A percentile compares a stretch with the other conserved stretches of the same genome.
These are phyloP conservation scores for Aureobasidium lini DNA, from an alignment of 2,329 filamentous ascomycete genomes.

Conservation along the genomic window DNA sequence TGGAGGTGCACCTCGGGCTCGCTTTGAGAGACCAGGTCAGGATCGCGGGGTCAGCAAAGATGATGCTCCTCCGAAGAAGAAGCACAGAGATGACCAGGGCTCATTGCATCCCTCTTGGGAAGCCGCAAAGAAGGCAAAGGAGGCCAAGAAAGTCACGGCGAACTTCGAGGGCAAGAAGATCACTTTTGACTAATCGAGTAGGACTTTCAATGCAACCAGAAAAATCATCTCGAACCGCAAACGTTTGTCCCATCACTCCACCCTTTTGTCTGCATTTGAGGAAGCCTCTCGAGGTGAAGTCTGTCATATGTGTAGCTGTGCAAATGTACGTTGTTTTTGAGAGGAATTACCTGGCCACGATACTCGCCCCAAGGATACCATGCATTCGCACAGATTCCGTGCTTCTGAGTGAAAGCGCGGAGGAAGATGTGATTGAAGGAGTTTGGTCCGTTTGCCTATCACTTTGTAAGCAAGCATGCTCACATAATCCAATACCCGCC, in stretches of 20 bases:
- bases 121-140: slow-evolving; percentile 54
- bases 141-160: slow-evolving; percentile 39
- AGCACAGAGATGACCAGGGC: slow-evolving; percentile 40
- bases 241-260: too few species aligned
- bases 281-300: too few species aligned
- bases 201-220: background rate
- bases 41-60: slow-evolving; percentile 19
- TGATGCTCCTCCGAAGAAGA: slow-evolving; percentile 21
- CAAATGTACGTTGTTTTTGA: too few species aligned
- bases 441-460: background rate
- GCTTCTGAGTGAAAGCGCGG: too few species aligned
- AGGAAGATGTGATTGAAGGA: background rate
- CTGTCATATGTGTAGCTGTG: too few species aligned
- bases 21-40: slow-evolving; percentile 18
- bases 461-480: slow-evolving; percentile 11
- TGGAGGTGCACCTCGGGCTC: slow-evolving; percentile 18
- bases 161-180: slow-evolving; percentile 56
- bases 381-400: too few species aligned
- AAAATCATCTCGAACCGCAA: background rate
- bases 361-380: too few species aligned
- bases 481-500: slow-evolving; percentile 1
- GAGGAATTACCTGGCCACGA: too few species aligned
- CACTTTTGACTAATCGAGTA: slow-evolving; percentile 45
- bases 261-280: too few species aligned
- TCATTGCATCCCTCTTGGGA: slow-evolving; percentile 59